A percentile compares a stretch with the other conserved stretches of the same genome.
phyloP scores from a whole-genome alignment of 139 green algal genomes.

The Chlorella vulgaris region DNA sequence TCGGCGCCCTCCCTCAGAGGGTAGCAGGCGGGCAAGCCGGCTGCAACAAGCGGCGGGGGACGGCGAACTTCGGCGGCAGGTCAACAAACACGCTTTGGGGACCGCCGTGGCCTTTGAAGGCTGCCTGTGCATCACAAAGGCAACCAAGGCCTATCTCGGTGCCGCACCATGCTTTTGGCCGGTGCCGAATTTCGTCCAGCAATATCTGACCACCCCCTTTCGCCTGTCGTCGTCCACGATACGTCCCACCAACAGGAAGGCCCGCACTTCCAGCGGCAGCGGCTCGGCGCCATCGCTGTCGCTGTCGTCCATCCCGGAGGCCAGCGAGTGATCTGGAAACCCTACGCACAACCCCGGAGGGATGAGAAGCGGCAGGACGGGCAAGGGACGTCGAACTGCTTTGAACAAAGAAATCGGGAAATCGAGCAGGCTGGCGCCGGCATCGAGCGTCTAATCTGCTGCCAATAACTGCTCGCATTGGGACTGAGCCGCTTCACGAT shows the following conservation, averaged over 20 bases:
- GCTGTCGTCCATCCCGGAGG: no score
- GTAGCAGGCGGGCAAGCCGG: not conserved
- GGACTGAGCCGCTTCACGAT: no score
- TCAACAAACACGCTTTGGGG: not conserved
- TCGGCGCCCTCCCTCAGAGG: not conserved
- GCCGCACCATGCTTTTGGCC: constrained; percentile 14
- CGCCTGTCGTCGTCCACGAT: not conserved
- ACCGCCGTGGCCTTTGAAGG: no score
- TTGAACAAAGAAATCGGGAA: no score
- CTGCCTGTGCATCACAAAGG: not conserved
- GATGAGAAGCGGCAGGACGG: no score
- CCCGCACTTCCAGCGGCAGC: not conserved
- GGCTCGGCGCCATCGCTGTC: not conserved
- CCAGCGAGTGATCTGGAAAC: no score
- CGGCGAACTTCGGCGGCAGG: not conserved
- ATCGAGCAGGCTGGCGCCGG: no score
- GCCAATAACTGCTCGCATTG: no score
- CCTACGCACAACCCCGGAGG: no score
- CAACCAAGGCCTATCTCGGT: no score
- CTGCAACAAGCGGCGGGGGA: not conserved
- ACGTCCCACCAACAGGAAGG: constrained; percentile 10
- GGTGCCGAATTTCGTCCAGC: not conserved
- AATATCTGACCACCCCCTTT: not conserved
- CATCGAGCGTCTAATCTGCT: no score
- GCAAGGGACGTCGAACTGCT: no score